Base-by-base conservation (phyloP, 208 protist species). In the Trypanosomatidae sp. region DNA sequence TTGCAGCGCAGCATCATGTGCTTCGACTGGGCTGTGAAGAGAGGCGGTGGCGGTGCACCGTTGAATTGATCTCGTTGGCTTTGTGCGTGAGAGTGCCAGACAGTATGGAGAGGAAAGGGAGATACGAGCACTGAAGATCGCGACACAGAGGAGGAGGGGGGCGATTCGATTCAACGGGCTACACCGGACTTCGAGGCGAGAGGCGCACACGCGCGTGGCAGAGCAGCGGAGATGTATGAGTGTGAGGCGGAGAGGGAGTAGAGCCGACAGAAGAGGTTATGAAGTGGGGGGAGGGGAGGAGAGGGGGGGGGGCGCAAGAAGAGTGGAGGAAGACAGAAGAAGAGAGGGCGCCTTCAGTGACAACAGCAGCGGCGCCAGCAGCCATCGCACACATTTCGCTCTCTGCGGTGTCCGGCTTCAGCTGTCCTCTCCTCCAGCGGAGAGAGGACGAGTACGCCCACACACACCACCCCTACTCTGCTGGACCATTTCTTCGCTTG, bases 1-100 rank as follows among this genome's bases (percentile, higher is more conserved):
- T 84, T 85, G 77, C 94, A 97, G 36, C 91, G 83, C 89, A 97
- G 93, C 58, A 73, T 77, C n/a, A 33, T 39, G n/a, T 33, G n/a
- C 19, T 3, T 66, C 22, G 19, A 33, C 28, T 66, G 8, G 30
- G 19, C 50, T 36, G 13, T 36, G 19, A 17, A 66, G 28, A 50
- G 22, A 5, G 41, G n/a, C 9, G 12, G 43, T 36, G 36, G 25
- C 6, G 43, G 6, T 39, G 19, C 49, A 53, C 49, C 58, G 33
- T 43, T 25, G 9, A 7, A n/a, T 4, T 46, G 28, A 7, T 1
- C 19, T 28, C 43, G 8, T 41, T 13, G 25, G 43, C 3, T 52
- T 41, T 47, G 17, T 66, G 62, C 33, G 9, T 66, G 43, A 39
- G 41, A 53, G 62, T 68, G 43, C 53, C 25, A 41, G 62, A 9